Conservation (phyloP, 148 eudicot genomes). For the Vaccinium myrtillus region DNA sequence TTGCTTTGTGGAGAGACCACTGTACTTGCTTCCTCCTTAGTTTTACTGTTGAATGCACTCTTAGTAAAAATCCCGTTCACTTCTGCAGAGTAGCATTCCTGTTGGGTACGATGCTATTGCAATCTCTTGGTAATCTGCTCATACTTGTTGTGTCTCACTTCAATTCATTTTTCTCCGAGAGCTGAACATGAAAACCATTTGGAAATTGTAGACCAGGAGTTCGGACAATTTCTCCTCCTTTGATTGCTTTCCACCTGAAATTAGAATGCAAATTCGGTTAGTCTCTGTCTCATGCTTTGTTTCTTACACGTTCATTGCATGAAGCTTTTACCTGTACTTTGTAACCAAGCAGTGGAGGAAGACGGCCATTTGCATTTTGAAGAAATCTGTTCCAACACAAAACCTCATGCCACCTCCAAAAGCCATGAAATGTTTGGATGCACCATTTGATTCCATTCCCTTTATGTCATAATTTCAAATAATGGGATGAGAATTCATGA, state of each 20-base stretch:
- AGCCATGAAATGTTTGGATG: constrained; percentile 70
- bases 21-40: too few species aligned
- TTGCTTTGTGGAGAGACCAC: too few species aligned
- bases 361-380: constrained; percentile 69
- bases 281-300: background rate
- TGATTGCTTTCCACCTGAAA: constrained; percentile 54
- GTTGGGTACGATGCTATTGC: background rate
- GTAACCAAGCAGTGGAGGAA: constrained; percentile 68
- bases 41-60: too few species aligned
- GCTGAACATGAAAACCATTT: constrained; percentile 51
- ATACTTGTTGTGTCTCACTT: background rate
- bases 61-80: background rate
- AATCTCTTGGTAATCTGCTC: background rate
- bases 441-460: constrained; percentile 57
- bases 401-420: constrained; percentile 81
- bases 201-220: constrained; percentile 72
- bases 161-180: constrained; percentile 28
- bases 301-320: background rate
- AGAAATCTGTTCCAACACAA: constrained; percentile 72
- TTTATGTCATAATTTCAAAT: constrained; percentile 17
- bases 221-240: constrained; percentile 63
- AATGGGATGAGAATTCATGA: background rate
- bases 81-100: background rate
- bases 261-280: constrained; percentile 3
- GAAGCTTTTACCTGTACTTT: constrained; percentile 48